A percentile compares a stretch with the other conserved stretches of the same genome.
These are phyloP conservation scores for barley (Hordeum vulgare) DNA, from an alignment of 176 grass and related monocot genomes.

Conservation along the genomic window MorexV3_pseudomolecules_assembly NC_058523.1:27922623-27923122, in stretches of 20 bases:
- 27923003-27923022: not conserved
- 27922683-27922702: not conserved
- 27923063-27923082: not conserved
- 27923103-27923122: not conserved
- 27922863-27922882: not conserved
- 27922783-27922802: no score
- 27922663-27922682: not conserved
- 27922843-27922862: no score
- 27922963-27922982: not conserved
- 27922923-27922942: not conserved
- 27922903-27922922: not conserved
- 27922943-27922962: not conserved
- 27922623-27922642: not conserved
- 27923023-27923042: not conserved
- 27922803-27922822: no score
- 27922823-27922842: no score
- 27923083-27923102: not conserved
- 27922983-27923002: not conserved
- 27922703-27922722: not conserved
- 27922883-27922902: not conserved
- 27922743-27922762: no score
- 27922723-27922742: not conserved
- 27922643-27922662: not conserved
- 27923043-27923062: not conserved
- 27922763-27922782: no score